Evolutionary conservation across 1,139 yeast genomes (phyloP).

Genomic region (Yamadazyma dendronema): DNA sequence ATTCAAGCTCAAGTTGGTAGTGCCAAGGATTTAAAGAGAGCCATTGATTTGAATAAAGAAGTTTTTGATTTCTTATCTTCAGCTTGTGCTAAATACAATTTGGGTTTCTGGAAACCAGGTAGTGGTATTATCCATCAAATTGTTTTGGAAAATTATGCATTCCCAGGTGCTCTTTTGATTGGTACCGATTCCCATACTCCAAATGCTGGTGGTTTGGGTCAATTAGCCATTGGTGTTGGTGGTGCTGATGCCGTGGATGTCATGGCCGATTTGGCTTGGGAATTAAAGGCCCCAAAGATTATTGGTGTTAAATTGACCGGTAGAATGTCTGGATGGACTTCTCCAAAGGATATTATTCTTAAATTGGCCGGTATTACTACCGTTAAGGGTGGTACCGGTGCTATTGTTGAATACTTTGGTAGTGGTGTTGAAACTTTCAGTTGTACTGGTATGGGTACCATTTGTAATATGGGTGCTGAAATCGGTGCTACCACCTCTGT

Average conservation of each 20-base stretch:
- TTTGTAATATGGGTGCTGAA: slow-evolving; percentile 99
- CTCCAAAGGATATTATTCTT: slow-evolving; percentile 96
- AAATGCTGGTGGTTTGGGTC: slow-evolving; percentile 99
- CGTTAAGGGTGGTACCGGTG: slow-evolving; percentile 99
- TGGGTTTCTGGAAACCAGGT: slow-evolving; percentile 99
- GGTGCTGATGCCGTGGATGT: slow-evolving; percentile 99
- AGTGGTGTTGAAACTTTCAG: slow-evolving; percentile 95
- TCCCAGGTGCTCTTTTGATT: slow-evolving; percentile 96
- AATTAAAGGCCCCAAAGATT: slow-evolving; percentile 96
- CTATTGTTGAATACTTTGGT: slow-evolving; percentile 96
- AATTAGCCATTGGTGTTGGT: slow-evolving; percentile 98
- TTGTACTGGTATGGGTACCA: slow-evolving; percentile 99
- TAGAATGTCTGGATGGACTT: slow-evolving; percentile 94
- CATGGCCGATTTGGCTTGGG: slow-evolving; percentile 95
- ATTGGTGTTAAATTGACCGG: slow-evolving; percentile 97
- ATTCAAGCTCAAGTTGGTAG: slow-evolving; percentile 98
- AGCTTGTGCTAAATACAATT: slow-evolving; percentile 95
- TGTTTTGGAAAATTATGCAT: slow-evolving; percentile 94
- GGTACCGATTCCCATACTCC: slow-evolving; percentile 99
- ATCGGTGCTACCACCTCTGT: slow-evolving; percentile 98
- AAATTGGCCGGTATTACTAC: slow-evolving; percentile 96
- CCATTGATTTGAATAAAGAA: slow-evolving; percentile 91
- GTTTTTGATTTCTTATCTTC: slow-evolving; percentile 93
- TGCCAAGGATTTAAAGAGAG: slow-evolving; percentile 87
- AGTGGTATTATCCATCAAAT: slow-evolving; percentile 99